phyloP scores from a whole-genome alignment of 2,329 filamentous ascomycete species.

The Teratosphaeria destructans region DNA sequence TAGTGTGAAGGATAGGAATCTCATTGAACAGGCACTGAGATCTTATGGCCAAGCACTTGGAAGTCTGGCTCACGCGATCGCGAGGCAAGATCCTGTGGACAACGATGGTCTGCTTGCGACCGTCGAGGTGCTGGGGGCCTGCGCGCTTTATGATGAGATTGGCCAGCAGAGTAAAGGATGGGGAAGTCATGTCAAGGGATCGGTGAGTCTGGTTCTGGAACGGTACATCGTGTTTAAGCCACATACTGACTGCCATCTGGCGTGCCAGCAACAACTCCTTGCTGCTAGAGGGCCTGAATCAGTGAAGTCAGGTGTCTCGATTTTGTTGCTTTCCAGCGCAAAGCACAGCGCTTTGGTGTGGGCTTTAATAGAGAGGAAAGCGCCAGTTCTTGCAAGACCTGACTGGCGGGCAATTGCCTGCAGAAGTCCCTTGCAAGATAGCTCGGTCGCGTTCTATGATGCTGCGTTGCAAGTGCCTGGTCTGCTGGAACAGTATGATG shows the following conservation, averaged over 20 bases:
- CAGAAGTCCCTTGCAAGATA: slow-evolving; percentile 13
- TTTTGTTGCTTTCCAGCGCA: slow-evolving; percentile 20
- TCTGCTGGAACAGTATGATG: slow-evolving; percentile 17
- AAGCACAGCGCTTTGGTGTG: slow-evolving; percentile 17
- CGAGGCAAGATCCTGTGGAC: slow-evolving; percentile 5
- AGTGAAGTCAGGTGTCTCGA: slow-evolving; percentile 13
- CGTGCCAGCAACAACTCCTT: slow-evolving; percentile 16
- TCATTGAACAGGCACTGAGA: slow-evolving; percentile 16
- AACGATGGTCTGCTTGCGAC: slow-evolving; percentile 23
- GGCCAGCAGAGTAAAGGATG: slow-evolving; percentile 17
- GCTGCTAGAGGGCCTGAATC: slow-evolving; percentile 16
- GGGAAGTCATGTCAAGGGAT: slow-evolving; percentile 19
- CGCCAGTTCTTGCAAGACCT: slow-evolving; percentile 16
- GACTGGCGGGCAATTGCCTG: slow-evolving; percentile 21
- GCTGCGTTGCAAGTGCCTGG: slow-evolving; percentile 19
- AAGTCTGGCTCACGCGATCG: slow-evolving; percentile 11
- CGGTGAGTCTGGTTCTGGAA: background rate
- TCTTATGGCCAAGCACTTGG: slow-evolving; percentile 16
- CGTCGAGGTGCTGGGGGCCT: slow-evolving; percentile 18
- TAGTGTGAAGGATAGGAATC: slow-evolving; percentile 12
- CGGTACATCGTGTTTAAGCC: background rate
- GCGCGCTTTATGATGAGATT: slow-evolving; percentile 24
- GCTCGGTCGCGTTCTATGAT: slow-evolving; percentile 19
- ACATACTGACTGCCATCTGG: background rate
- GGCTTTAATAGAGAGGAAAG: slow-evolving; percentile 18